Conservation (phyloP, 2,329 filamentous ascomycete genomes). For the Cercospora sesami region DNA sequence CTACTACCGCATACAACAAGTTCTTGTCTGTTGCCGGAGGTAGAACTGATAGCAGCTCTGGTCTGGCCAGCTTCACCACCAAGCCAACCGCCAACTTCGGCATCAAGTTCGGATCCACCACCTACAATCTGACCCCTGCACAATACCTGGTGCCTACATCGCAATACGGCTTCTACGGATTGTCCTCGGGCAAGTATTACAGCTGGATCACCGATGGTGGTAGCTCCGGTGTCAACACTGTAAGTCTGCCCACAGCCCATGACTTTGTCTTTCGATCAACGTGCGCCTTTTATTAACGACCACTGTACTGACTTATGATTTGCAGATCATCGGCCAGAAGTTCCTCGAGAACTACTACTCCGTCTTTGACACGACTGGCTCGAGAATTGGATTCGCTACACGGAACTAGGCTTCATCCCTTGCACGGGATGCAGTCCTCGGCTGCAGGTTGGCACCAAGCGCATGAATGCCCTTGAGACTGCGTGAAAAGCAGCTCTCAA, state of each 20-base stretch:
- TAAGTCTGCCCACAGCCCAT: neutral
- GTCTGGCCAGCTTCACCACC: constrained; percentile 23
- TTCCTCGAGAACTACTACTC: constrained; percentile 29
- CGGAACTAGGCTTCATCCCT: constrained; percentile 3
- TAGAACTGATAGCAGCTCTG: constrained; percentile 26
- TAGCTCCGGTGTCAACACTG: constrained; percentile 22
- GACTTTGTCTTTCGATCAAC: too few species aligned
- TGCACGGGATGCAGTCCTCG: neutral
- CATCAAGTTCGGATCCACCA: constrained; percentile 27
- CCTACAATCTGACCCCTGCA: constrained; percentile 24
- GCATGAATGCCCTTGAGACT: neutral
- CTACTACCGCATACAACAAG: constrained; percentile 34
- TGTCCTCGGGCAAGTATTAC: constrained; percentile 25
- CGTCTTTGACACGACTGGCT: constrained; percentile 27
- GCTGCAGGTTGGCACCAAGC: neutral
- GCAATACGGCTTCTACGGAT: constrained; percentile 25
- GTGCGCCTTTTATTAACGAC: too few species aligned
- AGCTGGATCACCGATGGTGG: constrained; percentile 28
- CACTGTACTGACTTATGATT: neutral
- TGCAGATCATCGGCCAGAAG: constrained; percentile 29
- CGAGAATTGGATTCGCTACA: constrained; percentile 26
- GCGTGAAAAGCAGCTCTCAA: neutral
- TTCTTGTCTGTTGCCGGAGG: constrained; percentile 27
- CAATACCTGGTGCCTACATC: constrained; percentile 24
- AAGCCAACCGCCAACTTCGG: constrained; percentile 24